Conservation (phyloP, 768 basidiomycete genomes). For the Phaeotremella skinneri region DNA sequence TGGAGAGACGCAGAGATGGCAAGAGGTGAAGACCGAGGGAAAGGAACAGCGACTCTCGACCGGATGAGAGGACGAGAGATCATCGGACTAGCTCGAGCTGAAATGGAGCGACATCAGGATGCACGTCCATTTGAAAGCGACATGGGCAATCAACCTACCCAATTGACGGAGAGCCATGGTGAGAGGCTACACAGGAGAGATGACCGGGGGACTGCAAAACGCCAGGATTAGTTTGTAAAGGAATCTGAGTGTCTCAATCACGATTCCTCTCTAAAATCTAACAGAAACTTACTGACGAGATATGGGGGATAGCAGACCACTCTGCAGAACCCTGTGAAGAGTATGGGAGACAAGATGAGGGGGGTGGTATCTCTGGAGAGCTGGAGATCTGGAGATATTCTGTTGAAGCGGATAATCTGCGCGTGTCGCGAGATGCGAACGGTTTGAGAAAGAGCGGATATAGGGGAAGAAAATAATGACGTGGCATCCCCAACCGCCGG, state of each 20-base stretch:
- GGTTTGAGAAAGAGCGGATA: background rate
- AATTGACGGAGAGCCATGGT: conserved; percentile 44
- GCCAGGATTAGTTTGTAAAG: too few species aligned
- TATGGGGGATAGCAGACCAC: too few species aligned
- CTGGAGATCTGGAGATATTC: too few species aligned
- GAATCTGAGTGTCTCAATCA: too few species aligned
- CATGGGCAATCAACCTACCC: conserved; percentile 21
- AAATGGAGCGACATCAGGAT: background rate
- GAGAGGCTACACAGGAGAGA: background rate
- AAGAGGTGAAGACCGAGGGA: conserved; percentile 1
- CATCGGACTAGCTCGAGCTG: conserved; percentile 9
- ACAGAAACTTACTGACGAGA: too few species aligned
- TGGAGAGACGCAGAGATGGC: conserved; percentile 15
- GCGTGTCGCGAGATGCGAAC: too few species aligned
- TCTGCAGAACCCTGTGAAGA: too few species aligned
- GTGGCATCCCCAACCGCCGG: background rate
- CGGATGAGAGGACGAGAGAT: conserved; percentile 12
- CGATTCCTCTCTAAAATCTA: too few species aligned
- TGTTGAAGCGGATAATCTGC: too few species aligned
- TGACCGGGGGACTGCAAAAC: background rate
- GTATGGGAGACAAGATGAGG: too few species aligned
- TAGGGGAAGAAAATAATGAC: background rate
- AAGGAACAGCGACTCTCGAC: conserved; percentile 9
- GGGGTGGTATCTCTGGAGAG: too few species aligned
- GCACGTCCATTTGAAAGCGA: background rate